Conservation (phyloP, 2,329 filamentous ascomycete genomes). For the Curvularia eragrostidis region DNA sequence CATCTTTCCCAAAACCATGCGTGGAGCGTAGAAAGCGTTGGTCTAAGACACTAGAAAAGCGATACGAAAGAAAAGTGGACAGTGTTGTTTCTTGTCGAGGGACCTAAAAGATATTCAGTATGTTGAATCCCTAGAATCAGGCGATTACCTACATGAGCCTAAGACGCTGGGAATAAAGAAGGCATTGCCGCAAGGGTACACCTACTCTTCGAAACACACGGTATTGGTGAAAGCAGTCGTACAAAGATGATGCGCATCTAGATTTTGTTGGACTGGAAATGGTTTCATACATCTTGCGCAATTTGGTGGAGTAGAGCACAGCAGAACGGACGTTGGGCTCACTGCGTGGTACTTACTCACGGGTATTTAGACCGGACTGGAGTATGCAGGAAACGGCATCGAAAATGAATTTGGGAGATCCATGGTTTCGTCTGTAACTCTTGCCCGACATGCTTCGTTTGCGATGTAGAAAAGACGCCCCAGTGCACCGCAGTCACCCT, state of each 20-base stretch:
- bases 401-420: constrained; percentile 20
- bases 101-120: too few species aligned
- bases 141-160: constrained; percentile 1
- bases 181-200: constrained; percentile 20
- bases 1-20: constrained; percentile 17
- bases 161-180: constrained; percentile 22
- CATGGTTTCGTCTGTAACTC: constrained; percentile 11
- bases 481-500: too few species aligned
- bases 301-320: constrained; percentile 21
- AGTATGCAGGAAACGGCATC: constrained; percentile 15
- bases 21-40: background rate
- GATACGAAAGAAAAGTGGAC: background rate
- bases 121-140: too few species aligned
- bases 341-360: constrained; percentile 21
- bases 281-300: constrained; percentile 22
- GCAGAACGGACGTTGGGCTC: constrained; percentile 14
- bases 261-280: constrained; percentile 14
- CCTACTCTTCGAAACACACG: constrained; percentile 12
- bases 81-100: background rate
- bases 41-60: background rate
- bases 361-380: constrained; percentile 27
- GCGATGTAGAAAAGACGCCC: too few species aligned
- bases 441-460: background rate
- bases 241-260: constrained; percentile 3
- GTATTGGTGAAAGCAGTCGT: constrained; percentile 1